phyloP scores from a whole-genome alignment of 2,329 filamentous ascomycete genomes.

The Ophiobolus disseminans region DNA sequence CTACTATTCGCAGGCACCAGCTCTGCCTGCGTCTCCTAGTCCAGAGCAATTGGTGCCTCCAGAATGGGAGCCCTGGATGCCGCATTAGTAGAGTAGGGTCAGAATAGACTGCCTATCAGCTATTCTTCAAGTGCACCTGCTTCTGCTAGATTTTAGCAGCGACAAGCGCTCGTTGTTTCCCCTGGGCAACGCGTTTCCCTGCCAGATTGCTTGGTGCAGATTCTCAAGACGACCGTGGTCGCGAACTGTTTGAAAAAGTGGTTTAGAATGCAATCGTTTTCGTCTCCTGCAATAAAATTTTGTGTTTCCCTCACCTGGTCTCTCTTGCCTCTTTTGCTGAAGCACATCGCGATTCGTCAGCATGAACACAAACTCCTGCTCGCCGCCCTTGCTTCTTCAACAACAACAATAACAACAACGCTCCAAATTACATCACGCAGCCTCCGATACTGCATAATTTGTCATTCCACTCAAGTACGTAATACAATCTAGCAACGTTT shows the following conservation, averaged over 20 bases:
- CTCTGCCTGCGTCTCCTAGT: background rate
- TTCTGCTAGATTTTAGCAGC: too few relatives aligned
- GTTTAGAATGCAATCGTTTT: background rate
- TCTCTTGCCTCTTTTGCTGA: background rate
- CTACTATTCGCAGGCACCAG: constrained; percentile 1
- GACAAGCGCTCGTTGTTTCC: too few relatives aligned
- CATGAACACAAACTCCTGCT: background rate
- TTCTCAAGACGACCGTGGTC: too few relatives aligned
- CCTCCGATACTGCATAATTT: background rate
- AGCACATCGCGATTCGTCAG: constrained; percentile 1
- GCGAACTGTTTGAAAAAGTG: too few relatives aligned
- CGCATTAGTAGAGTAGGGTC: constrained; percentile 2
- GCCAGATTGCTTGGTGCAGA: too few relatives aligned
- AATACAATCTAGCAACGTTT: constrained; percentile 1
- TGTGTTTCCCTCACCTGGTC: background rate
- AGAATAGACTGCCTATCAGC: background rate
- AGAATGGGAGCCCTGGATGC: constrained; percentile 8
- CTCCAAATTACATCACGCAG: background rate
- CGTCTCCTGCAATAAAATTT: background rate
- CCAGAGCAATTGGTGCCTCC: constrained; percentile 1
- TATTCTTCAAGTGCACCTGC: too few relatives aligned
- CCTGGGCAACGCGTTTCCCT: too few relatives aligned
- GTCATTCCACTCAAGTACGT: constrained; percentile 8
- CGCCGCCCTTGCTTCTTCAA: background rate
- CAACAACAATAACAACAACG: background rate